A percentile compares a stretch with the other conserved stretches of the same genome.
Evolutionary conservation across 768 basidiomycete species (phyloP).

Genomic region (Trametes cubensis): DNA sequence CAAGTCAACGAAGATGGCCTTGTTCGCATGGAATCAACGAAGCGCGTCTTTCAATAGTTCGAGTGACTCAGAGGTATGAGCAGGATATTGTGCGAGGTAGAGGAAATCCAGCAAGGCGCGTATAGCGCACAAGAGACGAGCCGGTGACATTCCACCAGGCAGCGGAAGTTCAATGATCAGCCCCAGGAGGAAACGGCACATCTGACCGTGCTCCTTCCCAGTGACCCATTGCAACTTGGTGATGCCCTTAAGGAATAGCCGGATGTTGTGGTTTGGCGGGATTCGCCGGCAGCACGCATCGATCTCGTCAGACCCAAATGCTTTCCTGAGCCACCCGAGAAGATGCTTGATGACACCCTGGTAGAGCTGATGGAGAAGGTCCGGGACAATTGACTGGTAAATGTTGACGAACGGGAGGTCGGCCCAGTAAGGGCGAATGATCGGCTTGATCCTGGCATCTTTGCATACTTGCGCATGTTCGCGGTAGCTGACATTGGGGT

Average conservation of each 20-base stretch:
- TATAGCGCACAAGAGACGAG: conserved; percentile 3
- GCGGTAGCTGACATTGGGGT: too few relatives aligned
- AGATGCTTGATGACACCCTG: conserved; percentile 36
- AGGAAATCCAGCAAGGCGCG: conserved; percentile 23
- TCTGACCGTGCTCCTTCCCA: conserved; percentile 39
- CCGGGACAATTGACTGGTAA: conserved; percentile 19
- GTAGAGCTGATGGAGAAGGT: conserved; percentile 27
- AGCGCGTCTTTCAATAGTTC: conserved; percentile 26
- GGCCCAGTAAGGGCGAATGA: conserved; percentile 9
- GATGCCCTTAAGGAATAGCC: conserved; percentile 39
- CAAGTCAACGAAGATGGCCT: conserved; percentile 41
- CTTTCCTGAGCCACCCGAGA: neutral
- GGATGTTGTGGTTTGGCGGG: conserved; percentile 38
- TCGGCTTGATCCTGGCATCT: conserved; percentile 8
- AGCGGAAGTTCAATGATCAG: conserved; percentile 17
- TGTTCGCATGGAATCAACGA: conserved; percentile 37
- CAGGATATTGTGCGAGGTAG: conserved; percentile 36
- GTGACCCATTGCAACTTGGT: conserved; percentile 32
- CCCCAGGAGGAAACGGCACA: conserved; percentile 19
- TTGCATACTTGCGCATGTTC: conserved; percentile 23
- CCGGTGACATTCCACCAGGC: neutral
- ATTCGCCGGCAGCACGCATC: conserved; percentile 25
- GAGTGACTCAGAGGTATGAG: conserved; percentile 27
- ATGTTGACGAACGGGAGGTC: conserved; percentile 11
- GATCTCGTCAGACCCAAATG: conserved; percentile 16